Conservation (phyloP, 768 basidiomycete genomes). For the Leccinum sublutescens region DNA sequence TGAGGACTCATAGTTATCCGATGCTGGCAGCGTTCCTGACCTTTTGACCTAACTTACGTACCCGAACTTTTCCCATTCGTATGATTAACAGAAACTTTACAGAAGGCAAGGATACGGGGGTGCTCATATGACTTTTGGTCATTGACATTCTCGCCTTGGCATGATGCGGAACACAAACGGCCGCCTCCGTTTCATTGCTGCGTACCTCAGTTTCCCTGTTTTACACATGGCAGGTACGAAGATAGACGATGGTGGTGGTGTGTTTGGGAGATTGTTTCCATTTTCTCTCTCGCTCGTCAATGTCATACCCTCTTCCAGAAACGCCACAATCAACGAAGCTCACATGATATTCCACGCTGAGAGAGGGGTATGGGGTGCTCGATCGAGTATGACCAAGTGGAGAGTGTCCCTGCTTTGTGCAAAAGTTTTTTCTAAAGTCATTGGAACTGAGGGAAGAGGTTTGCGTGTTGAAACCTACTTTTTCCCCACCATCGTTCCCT, state of each 20-base stretch:
- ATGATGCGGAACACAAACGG: background rate
- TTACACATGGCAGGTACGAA: background rate
- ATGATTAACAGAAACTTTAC: background rate
- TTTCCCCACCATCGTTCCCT: background rate
- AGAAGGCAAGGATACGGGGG: background rate
- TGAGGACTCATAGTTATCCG: background rate
- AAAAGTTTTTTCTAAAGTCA: background rate
- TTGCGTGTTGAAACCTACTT: background rate
- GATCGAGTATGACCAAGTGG: background rate
- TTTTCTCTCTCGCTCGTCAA: background rate
- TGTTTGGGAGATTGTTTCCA: conserved; percentile 5
- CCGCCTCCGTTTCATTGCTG: background rate
- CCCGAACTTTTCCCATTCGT: background rate
- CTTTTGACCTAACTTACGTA: background rate
- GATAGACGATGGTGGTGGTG: background rate
- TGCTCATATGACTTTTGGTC: background rate
- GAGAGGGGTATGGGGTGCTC: background rate
- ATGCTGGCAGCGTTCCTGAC: background rate
- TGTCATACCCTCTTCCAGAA: background rate
- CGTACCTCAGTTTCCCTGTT: background rate
- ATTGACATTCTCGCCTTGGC: background rate
- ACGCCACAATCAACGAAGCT: background rate
- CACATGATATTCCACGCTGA: background rate
- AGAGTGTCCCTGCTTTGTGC: background rate
- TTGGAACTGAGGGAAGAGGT: background rate